A percentile compares a stretch with the other conserved stretches of the same genome.
Evolutionary conservation across 306 rosid genomes (phyloP).

Genomic region (Citrullus amarus): DNA sequence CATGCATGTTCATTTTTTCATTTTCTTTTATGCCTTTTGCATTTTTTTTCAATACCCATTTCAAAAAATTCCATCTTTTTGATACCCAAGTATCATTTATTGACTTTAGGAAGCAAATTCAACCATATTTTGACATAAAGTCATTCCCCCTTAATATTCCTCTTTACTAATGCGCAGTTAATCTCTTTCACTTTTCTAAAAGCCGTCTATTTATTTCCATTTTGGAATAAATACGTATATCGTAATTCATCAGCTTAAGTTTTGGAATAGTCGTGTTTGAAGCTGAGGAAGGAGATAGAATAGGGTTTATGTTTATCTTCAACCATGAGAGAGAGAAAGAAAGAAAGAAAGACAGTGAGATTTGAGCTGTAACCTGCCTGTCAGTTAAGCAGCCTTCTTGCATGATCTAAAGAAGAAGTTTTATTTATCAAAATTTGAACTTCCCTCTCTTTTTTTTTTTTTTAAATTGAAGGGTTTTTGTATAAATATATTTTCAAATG

Average conservation of each 20-base stretch:
- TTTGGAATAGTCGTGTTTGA: background rate
- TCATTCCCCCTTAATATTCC: background rate
- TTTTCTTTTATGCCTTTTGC: background rate
- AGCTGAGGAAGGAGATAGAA: constrained; percentile 11
- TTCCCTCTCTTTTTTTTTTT: too few relatives aligned
- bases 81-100: background rate
- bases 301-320: constrained; percentile 25
- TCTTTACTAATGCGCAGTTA: background rate
- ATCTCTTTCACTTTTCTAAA: background rate
- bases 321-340: constrained; percentile 13
- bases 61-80: background rate
- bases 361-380: constrained; percentile 93
- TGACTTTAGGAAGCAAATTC: background rate
- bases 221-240: background rate
- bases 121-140: background rate
- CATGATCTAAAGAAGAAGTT: constrained; percentile 45
- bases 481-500: constrained; percentile 15
- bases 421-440: background rate
- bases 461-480: background rate
- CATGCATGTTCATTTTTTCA: background rate
- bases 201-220: background rate
- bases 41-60: background rate
- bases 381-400: constrained; percentile 92
- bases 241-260: background rate
- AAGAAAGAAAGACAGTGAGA: constrained; percentile 4